These are phyloP conservation scores for Verticillium zaregamsianum DNA, from an alignment of 2,329 filamentous ascomycete genomes.

Conservation along the genomic window DNA sequence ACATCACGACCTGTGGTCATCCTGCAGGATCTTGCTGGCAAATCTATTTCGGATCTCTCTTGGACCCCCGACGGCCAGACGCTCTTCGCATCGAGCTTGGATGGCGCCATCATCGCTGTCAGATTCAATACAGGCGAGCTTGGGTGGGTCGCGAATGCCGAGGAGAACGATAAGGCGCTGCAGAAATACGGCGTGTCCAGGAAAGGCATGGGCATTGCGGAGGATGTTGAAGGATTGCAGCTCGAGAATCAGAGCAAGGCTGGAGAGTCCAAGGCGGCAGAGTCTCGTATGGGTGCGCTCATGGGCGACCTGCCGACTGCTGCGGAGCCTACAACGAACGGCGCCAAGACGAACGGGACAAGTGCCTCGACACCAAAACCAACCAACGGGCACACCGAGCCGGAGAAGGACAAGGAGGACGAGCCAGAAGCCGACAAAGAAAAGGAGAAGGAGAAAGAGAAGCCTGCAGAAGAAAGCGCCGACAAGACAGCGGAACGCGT, in stretches of 20 bases:
- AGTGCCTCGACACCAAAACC: slow-evolving; percentile 30
- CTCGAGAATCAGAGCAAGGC: slow-evolving; percentile 91
- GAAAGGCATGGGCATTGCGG: slow-evolving; percentile 84
- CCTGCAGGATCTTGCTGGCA: slow-evolving; percentile 80
- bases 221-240: slow-evolving; percentile 83
- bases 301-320: slow-evolving; percentile 76
- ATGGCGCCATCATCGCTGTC: slow-evolving; percentile 79
- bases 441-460: slow-evolving; percentile 35
- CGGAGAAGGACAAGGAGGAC: slow-evolving; percentile 22
- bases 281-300: slow-evolving; percentile 95
- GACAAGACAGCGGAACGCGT: slow-evolving; percentile 52
- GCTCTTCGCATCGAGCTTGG: slow-evolving; percentile 80
- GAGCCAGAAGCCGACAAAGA: slow-evolving; percentile 15
- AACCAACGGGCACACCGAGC: slow-evolving; percentile 33
- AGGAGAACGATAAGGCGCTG: slow-evolving; percentile 89
- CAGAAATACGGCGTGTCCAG: slow-evolving; percentile 89
- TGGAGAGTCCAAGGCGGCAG: slow-evolving; percentile 81
- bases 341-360: slow-evolving; percentile 38
- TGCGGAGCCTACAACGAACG: slow-evolving; percentile 48
- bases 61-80: slow-evolving; percentile 92
- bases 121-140: slow-evolving; percentile 84
- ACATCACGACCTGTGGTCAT: slow-evolving; percentile 88
- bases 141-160: slow-evolving; percentile 78
- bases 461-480: slow-evolving; percentile 38
- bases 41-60: slow-evolving; percentile 89